Base-by-base conservation (phyloP, 257 asterid species). In the Penstemon newberryi region DNA sequence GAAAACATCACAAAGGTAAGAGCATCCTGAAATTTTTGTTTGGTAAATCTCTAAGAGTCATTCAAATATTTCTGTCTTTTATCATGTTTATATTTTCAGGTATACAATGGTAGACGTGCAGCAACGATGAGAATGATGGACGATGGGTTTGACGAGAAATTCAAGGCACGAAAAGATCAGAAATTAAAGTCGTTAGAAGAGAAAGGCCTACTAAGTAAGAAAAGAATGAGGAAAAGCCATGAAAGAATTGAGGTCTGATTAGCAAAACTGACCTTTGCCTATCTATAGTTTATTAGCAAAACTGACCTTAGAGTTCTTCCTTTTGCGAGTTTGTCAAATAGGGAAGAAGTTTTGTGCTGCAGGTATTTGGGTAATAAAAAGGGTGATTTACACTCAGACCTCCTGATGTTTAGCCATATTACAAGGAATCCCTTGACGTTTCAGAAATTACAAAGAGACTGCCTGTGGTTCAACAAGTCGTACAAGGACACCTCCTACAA, bases 81-180 rank as follows among this genome's bases (percentile, higher is more conserved):
- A 63, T 6, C 11, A 46, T 8, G 40, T 42, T 42, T 9, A 10
- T 42, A 37, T 0, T 75, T 58, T 70, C 84, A 90, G 99, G 99
- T 90, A 2, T 90, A 76, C 90, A 90, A 90, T 74, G 99, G 95
- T 50, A 86, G 81, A 75, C 96, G 97, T 12, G 95, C 87, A 33
- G 93, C 87, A 40, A 73, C 79, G 56, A 87, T 90, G 99, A 86
- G 75, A 80, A 84, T 93, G 97, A 76, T 77, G 82, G 97, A 93
- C 55, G 84, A 86, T 64, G 99, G 99, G 0, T 93, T 93, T 74
- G 99, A 93, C 45, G 99, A 90, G 67, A 86, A 77, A 79, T 94
- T 75, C 66, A 71, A 77, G 62, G 81, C 81, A 4, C 80, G 99
- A 25, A 93, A 84, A 80, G 82, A 75, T 68, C 96, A 88, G 84